Evolutionary conservation across 768 basidiomycete species (phyloP), one percentile per base, ranked within the genome.

Genomic region (Xerocomellus intermedius): DNA sequence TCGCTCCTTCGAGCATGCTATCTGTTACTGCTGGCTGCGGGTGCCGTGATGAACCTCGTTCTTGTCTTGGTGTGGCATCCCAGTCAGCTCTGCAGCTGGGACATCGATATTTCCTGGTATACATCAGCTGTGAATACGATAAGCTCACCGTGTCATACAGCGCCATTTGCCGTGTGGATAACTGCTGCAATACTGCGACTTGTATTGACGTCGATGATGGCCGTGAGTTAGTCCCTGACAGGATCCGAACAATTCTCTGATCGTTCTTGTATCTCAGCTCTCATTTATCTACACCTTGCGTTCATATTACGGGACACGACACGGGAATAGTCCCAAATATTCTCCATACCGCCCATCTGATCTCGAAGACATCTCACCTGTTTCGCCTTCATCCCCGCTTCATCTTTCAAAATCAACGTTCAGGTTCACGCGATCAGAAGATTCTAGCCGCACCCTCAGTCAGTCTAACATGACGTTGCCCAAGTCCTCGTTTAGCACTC

Each of bases 31-130:
- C 65, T 89, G 6, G 63, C 86, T 42, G 74, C 68, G 4, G 81
- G 83, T 14, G 76, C 87, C 30, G 61, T 79, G 42, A 72, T 76
- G 59, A 90, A 86, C 62, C 57, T 88, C 38, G 77, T 72, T 8
- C 67, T 89, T 21, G 73, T 84, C 38, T 75, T 78, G 39, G 48
- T 77, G 22, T 87, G 85, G 86, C 77, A 74, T 59, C 67, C 74
- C 21, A 65, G 75, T 10, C 47, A 73, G 2, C 77, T 82, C n/a
- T 90, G 89, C 55, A 69, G 72, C 42, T 75, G 86, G 72, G 84
- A 87, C 57, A 72, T 89, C 41, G 89, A 90, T 63, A 74, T 84
- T 41, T 71, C 84, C 10, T 91, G 89, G 89, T 78, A 81, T 5
- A 73, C 75, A 13, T 71, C 56, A 44, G 53, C 54, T 50, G 76